Base-by-base conservation (phyloP, 805 yeast species). In the Starmerella sp. region DNA sequence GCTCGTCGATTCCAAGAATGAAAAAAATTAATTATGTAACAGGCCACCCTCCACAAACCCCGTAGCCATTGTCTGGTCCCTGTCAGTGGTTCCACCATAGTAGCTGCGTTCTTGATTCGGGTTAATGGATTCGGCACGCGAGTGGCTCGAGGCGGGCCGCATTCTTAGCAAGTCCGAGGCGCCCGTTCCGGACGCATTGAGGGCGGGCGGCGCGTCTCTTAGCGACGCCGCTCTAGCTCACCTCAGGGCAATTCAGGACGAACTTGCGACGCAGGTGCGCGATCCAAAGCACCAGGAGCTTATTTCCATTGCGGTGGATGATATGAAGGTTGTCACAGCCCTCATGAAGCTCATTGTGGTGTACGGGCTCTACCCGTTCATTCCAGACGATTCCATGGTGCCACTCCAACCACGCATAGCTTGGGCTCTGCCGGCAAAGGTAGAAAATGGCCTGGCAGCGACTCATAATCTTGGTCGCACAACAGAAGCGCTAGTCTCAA, bases 241-340 rank as follows among this genome's bases (percentile, higher is more conserved):
- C 42, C 42, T 59, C 5, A 6, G 4, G 8, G 41, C 30, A 2
- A 51, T 54, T 34, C 49, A 52, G 32, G 10, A 36, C 17, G 48
- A 31, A 32, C n/a, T 52, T 13, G 46, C 55, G 10, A 31, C 39
- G 13, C 30, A 13, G 13, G n/a, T 3, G 7, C 49, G 17, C 2
- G 38, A 46, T 32, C 46, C 17, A 4, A 13, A 14, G 2, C 31
- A 48, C n/a, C 35, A 8, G 8, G 50, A 63, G 29, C 52, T 70
- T 41, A 61, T 72, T 15, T 54, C 84, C 8, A 82, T 91, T 14
- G 86, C 97, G 0, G 73, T 91, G 9, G 89, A 87, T 62, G 97
- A 93, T 66, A 81, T 91, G 76, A 84, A 82, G 65, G 76, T 79
- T 4, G 77, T 93, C 54, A 83, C 84, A 37, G 77, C 75, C 28